Base-by-base conservation (phyloP, 495 filamentous ascomycete genomes). In the Aspergillus diversus region DNA sequence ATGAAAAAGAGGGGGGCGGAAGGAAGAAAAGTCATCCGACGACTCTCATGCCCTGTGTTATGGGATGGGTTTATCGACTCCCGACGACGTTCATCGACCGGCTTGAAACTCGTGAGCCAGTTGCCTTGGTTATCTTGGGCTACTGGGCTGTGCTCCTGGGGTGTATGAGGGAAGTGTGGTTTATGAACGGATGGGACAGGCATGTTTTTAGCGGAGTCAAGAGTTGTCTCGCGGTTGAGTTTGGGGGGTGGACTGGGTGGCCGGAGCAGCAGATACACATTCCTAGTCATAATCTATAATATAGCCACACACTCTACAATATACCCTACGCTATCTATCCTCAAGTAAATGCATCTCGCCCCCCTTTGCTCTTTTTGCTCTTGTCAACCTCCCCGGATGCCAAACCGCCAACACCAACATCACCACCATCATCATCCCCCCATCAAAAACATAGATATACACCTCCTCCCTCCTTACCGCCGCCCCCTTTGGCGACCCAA, bases 401-500 rank as follows among this genome's bases (percentile, higher is more conserved):
- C 63, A 74, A 33, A 72, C 33, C 5, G 68, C 39, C 60, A 74
- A 59, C 4, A 71, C 64, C 16, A 65, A 42, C 60, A 75, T 68
- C 5, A 68, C 33, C 13, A 73, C 13, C 15, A 66, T 66, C 75
- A 79, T 75, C 48, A 75, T 55, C 35, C 62, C 66, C 33, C 68
- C 76, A 70, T 79, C 76, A 63, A 77, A 77, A 0, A 79, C 68
- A 65, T 79, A 79, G 31, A 79, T 74, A 69, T 72, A 76, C 12
- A 46, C 75, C 71, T 79, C 76, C 48, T 70, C 59, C 7, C 53
- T 69, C 27, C 69, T 70, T 16, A 79, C 42, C 32, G 60, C 60
- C n/a, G 70, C 52, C 33, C 50, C 64, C 54, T 53, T 33, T 13
- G 27, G 33, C 4, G 68, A 65, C n/a, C 66, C 70, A 55, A 78